A percentile compares a stretch with the other conserved stretches of the same genome.
Conservation (phyloP, 1,284 basidiomycete genomes). For the Inonotus hispidus region DNA sequence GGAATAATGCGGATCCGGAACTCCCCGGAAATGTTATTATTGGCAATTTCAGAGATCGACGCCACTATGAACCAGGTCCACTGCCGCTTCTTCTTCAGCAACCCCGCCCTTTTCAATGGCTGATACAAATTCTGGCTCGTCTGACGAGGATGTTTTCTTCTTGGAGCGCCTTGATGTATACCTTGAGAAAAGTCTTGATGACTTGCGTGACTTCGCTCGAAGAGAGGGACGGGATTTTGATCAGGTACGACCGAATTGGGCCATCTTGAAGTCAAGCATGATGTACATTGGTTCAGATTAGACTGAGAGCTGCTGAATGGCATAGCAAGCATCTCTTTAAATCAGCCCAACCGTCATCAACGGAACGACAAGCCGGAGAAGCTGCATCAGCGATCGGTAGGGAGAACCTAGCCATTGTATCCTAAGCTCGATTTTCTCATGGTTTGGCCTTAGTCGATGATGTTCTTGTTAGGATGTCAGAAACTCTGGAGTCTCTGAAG, state of each 20-base stretch:
- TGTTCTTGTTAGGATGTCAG: constrained; percentile 43
- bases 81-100: no score
- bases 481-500: constrained; percentile 45
- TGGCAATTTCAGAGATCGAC: no score
- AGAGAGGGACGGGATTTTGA: constrained; percentile 53
- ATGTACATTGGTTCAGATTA: constrained; percentile 34
- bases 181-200: constrained; percentile 49
- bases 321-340: constrained; percentile 50
- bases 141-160: constrained; percentile 42
- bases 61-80: no score
- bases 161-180: constrained; percentile 56
- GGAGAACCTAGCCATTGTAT: background rate
- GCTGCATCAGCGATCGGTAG: background rate
- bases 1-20: no score
- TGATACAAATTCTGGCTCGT: background rate
- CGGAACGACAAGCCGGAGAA: background rate
- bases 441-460: constrained; percentile 33
- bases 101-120: background rate
- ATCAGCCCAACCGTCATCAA: background rate
- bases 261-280: background rate
- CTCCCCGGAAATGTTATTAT: no score
- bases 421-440: background rate
- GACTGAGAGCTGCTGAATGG: constrained; percentile 49
- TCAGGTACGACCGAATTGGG: constrained; percentile 38
- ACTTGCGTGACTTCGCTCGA: constrained; percentile 52